A percentile compares a stretch with the other conserved stretches of the same genome.
phyloP scores from a whole-genome alignment of 2,329 filamentous ascomycete species.

The Cryphonectria parasitica region DNA sequence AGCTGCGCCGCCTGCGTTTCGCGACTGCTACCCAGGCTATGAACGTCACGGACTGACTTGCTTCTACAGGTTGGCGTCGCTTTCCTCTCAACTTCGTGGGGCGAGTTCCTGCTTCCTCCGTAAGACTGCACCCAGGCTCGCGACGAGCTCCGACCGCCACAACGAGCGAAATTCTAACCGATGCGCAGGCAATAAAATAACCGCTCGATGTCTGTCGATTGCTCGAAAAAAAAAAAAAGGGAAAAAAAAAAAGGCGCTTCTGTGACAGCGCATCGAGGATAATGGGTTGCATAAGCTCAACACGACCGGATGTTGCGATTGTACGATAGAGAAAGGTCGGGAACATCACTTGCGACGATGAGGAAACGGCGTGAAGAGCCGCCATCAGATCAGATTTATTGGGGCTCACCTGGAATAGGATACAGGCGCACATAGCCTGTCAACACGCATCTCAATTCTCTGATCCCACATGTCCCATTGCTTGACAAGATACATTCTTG shows the following conservation, averaged over 20 bases:
- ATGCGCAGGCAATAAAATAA: conserved; percentile 9
- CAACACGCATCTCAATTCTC: conserved; percentile 13
- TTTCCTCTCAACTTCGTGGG: conserved; percentile 63
- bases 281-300: neutral
- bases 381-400: neutral
- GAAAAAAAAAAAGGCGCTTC: neutral
- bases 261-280: neutral
- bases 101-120: conserved; percentile 61
- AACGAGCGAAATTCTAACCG: neutral
- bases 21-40: neutral
- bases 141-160: neutral
- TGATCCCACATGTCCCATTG: neutral
- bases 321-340: neutral
- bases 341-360: neutral
- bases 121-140: conserved; percentile 30
- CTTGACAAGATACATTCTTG: neutral
- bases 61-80: conserved; percentile 56
- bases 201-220: neutral
- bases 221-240: neutral
- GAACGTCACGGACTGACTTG: neutral
- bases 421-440: neutral
- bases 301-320: neutral
- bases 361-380: neutral
- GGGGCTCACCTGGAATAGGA: neutral
- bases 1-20: neutral